Evolutionary conservation across 148 eudicot species (phyloP).

Genomic region (Tetragonia tetragonoides): DNA sequence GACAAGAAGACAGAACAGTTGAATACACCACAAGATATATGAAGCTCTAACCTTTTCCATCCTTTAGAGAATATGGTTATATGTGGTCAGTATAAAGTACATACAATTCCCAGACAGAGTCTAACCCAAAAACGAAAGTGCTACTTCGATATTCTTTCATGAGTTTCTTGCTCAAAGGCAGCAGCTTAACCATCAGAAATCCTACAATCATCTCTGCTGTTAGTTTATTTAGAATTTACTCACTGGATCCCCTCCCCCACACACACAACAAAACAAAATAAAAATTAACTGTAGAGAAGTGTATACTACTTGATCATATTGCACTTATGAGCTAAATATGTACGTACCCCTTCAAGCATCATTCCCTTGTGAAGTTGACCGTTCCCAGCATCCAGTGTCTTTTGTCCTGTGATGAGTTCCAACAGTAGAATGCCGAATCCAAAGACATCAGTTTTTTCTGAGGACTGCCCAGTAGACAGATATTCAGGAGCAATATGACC

Average conservation of each 20-base stretch:
- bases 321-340: not conserved
- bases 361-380: conserved; percentile 83
- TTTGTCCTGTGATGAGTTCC: conserved; percentile 89
- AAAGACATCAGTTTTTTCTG: conserved; percentile 92
- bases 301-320: not conserved
- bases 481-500: conserved; percentile 97
- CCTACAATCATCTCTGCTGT: not conserved
- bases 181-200: not conserved
- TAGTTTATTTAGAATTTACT: not conserved
- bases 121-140: not conserved
- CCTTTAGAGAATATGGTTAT: not conserved
- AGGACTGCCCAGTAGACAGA: conserved; percentile 94
- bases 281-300: not conserved
- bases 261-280: no score
- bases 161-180: not conserved
- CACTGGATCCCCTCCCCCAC: not conserved
- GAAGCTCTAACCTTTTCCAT: not conserved
- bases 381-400: conserved; percentile 65
- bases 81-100: not conserved
- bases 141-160: not conserved
- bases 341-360: conserved; percentile 76
- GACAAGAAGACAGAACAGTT: not conserved
- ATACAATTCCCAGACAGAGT: not conserved
- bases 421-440: conserved; percentile 87
- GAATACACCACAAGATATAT: not conserved